Evolutionary conservation across 371 early-diverging fungal genomes (phyloP).

Genomic region (Nematocida major): DNA sequence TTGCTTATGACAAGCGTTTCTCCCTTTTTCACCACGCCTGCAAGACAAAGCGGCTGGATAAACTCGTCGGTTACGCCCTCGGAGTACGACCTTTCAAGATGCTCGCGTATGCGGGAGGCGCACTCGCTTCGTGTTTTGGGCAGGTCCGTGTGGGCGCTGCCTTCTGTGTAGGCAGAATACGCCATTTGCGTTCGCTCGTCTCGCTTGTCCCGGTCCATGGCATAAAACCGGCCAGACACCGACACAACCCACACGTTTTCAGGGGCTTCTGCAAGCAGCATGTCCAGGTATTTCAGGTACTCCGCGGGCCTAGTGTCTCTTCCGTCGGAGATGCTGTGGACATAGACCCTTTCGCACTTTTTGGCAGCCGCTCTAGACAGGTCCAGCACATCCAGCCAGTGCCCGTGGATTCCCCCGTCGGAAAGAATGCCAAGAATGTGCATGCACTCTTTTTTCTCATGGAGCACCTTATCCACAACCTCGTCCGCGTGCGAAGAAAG

Average conservation of each 20-base stretch:
- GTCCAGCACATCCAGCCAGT: slow-evolving; percentile 80
- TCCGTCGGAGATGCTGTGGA: slow-evolving; percentile 96
- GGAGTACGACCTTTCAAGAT: slow-evolving; percentile 25
- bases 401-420: slow-evolving; percentile 97
- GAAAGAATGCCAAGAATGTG: slow-evolving; percentile 85
- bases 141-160: slow-evolving; percentile 71
- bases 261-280: background rate
- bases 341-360: slow-evolving; percentile 74
- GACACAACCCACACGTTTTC: slow-evolving; percentile 79
- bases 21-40: slow-evolving; percentile 67
- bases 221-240: slow-evolving; percentile 90
- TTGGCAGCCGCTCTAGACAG: slow-evolving; percentile 76
- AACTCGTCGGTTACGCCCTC: slow-evolving; percentile 57
- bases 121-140: background rate
- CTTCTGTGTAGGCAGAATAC: slow-evolving; percentile 70
- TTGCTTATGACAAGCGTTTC: slow-evolving; percentile 83
- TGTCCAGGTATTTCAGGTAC: slow-evolving; percentile 48
- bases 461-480: background rate
- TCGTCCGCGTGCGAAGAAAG: slow-evolving; percentile 72
- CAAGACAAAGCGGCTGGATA: slow-evolving; percentile 53
- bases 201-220: slow-evolving; percentile 99
- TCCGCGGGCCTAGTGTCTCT: slow-evolving; percentile 90
- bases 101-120: background rate
- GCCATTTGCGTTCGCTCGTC: slow-evolving; percentile 90
- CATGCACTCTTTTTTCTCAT: slow-evolving; percentile 67